Base-by-base conservation (phyloP, 2,329 filamentous ascomycete genomes). In the Corinectria fuckeliana region DNA sequence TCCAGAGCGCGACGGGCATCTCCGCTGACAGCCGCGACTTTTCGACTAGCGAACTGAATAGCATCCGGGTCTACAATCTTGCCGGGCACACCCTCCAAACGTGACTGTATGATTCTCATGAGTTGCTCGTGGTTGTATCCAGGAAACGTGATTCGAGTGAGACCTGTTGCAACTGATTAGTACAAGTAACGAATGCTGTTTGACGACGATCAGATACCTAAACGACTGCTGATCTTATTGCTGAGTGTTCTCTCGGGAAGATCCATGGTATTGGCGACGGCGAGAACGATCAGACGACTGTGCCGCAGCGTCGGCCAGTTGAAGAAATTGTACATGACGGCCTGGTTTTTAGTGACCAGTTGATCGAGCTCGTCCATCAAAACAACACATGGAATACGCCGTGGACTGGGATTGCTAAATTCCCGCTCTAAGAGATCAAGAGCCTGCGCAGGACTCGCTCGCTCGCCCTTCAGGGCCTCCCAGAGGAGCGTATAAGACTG, bases 321-420 rank as follows among this genome's bases (percentile, higher is more conserved):
- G 85, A 99, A 99, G 77, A 99, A 99, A 76, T 99, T 99, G 80
- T 99, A 99, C 95, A 99, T 99, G 77, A 99, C 95, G n/a, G 92
- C 94, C 75, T 99, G 96, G 71, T 97, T 98, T 72, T 94, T 95
- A 11, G 95, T 99, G 5, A 99, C 96, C 7, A 99, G 85, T 77
- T 99, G 95, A 74, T 99, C 95, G 47, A 99, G 84, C 77, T 99
- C 95, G 71, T 99, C 95, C 95, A 99, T 99, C 50, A 99, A 80
- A 2, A 99, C 95, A 13, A 99, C 95, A 72, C 94, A 98, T 1
- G 96, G 95, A 5, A 96, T 92, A 61, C 95, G 86, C 50, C 95
- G 87, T 21, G 95, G 95, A 59, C 90, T 96, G 0, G 96, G 95
- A 59, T 93, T 89, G 58, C 88, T 94, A 74, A 99, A 99, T 73